Evolutionary conservation across 257 asterid species (phyloP), one percentile per base, ranked within the genome.

Genomic region (Thymus quinquecostatus): DNA sequence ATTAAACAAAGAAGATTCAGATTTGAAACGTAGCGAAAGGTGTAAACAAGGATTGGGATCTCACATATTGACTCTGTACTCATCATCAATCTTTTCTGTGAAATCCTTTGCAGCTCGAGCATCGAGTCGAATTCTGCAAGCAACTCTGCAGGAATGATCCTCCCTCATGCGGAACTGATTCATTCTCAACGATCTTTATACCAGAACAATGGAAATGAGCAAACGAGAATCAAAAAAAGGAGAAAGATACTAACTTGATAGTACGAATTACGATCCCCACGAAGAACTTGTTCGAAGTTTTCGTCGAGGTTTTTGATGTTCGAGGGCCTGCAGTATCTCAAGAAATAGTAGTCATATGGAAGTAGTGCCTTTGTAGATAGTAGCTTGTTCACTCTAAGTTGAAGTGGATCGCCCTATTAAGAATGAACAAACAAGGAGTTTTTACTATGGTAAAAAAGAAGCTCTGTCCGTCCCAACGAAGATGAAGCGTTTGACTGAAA

Each of bases 271-370:
- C 93, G 92, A 66, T 92, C 97, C 66, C 96, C 96, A 45, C 97
- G 86, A 56, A 89, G 91, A 60, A 89, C 96, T 84, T 92, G 93
- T 69, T 96, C 97, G 80, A 89, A 82, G 83, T 92, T 92, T n/a
- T n/a, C n/a, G n/a, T n/a, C n/a, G n/a, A 65, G 84, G 72, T n/a
- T n/a, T n/a, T n/a, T n/a, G 76, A 92, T 87, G 75, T 85, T 78
- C 0, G 11, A 1, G 0, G 97, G 97, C 78, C 81, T 85, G 88
- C 97, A 92, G 85, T 89, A 89, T 62, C 86, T 77, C 82, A 92
- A 80, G 85, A 58, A 86, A 84, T 92, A 92, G 77, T 76, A 92
- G 75, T 86, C 97, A 82, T 86, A 92, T 10, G 94, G 97, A 43
- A 92, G 93, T 64, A 87, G 97, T 3, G 96, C 87, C 83, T 89